phyloP scores from a whole-genome alignment of 352 stramenopile species.

The Sclerospora graminicola region DNA sequence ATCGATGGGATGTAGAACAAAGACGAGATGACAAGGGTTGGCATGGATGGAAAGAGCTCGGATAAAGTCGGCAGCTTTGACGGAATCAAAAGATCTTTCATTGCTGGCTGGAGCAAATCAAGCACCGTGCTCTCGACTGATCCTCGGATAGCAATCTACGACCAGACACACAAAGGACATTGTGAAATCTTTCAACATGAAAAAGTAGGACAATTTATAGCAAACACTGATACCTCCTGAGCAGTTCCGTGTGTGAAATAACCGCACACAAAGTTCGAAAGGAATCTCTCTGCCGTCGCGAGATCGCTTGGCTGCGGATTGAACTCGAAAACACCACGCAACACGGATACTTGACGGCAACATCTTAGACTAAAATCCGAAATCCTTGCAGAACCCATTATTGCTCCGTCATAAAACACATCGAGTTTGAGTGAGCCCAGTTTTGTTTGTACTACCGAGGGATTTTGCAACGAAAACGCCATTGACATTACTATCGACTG shows the following conservation, averaged over 20 bases:
- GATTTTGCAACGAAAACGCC: conserved; percentile 60
- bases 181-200: neutral
- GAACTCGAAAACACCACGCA: conserved; percentile 55
- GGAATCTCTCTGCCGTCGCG: conserved; percentile 32
- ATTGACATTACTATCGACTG: conserved; percentile 52
- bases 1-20: conserved; percentile 66
- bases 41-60: conserved; percentile 53
- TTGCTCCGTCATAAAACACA: conserved; percentile 31
- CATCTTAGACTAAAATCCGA: conserved; percentile 57
- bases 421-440: conserved; percentile 43
- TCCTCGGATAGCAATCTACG: conserved; percentile 58
- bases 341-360: conserved; percentile 40
- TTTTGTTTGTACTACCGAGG: conserved; percentile 52
- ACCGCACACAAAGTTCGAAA: conserved; percentile 79
- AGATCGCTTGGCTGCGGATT: conserved; percentile 24
- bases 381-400: conserved; percentile 54
- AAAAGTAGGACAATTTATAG: neutral
- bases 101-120: conserved; percentile 53
- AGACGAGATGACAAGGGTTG: conserved; percentile 66
- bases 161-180: neutral
- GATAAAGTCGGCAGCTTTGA: conserved; percentile 45
- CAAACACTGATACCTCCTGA: conserved; percentile 37
- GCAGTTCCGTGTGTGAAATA: conserved; percentile 61
- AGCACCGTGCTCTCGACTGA: conserved; percentile 39
- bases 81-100: conserved; percentile 42